These are phyloP conservation scores for Hordeum marinum DNA, from an alignment of 176 grass and related monocot species.

Conservation along the genomic window DNA sequence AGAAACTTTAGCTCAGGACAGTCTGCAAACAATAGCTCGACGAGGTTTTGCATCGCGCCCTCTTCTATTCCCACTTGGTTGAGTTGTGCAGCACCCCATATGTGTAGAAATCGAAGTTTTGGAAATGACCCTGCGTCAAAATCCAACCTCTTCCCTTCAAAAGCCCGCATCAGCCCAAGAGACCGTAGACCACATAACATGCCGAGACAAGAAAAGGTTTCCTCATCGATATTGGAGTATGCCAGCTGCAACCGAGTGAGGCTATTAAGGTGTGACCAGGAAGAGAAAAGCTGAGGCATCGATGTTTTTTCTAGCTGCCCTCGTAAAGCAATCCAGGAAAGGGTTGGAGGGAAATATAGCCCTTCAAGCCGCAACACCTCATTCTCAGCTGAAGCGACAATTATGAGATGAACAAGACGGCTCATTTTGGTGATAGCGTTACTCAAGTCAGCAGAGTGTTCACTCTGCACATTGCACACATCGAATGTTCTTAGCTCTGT, in stretches of 20 bases:
- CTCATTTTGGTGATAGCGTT: not conserved
- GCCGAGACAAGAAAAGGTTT: not conserved
- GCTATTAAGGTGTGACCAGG: not conserved
- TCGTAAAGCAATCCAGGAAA: not conserved
- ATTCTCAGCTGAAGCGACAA: not conserved
- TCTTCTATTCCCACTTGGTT: not conserved
- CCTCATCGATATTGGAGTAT: not conserved
- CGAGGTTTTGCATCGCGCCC: not conserved
- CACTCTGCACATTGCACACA: not conserved
- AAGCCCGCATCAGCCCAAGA: not conserved
- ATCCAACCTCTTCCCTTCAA: not conserved
- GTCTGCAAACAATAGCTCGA: not conserved
- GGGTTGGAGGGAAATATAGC: not conserved
- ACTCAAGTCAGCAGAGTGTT: not conserved
- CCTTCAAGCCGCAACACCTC: not conserved
- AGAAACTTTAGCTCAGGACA: not conserved
- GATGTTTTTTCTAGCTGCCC: not conserved
- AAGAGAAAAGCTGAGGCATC: not conserved
- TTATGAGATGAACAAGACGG: not conserved
- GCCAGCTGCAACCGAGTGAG: not conserved
- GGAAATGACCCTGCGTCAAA: not conserved
- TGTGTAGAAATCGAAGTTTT: not conserved
- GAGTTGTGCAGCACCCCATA: not conserved
- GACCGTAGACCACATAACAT: not conserved
- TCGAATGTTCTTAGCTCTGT: no score